Evolutionary conservation across 164 flowering plant genomes (phyloP).

Genomic region (Berberis vulgaris): DNA sequence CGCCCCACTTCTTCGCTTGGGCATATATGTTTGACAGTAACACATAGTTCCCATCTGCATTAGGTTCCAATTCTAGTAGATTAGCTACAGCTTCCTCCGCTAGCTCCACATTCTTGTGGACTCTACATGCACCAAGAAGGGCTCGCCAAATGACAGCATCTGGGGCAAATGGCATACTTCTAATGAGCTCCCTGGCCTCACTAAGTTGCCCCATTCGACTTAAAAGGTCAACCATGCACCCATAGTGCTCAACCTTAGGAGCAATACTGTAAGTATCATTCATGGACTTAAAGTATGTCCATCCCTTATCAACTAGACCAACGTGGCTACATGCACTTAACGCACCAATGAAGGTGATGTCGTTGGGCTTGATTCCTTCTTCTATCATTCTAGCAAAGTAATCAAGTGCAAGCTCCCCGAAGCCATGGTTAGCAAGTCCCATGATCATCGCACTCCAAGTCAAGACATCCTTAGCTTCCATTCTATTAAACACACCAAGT

Average conservation of each 20-base stretch:
- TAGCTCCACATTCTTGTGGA: slow-evolving; percentile 21
- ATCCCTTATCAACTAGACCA: slow-evolving; percentile 23
- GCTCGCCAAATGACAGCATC: slow-evolving; percentile 35
- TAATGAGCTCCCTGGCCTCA: slow-evolving; percentile 25
- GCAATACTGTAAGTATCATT: slow-evolving; percentile 13
- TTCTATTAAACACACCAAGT: slow-evolving; percentile 16
- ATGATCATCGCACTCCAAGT: slow-evolving; percentile 29
- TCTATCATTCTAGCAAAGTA: slow-evolving; percentile 23
- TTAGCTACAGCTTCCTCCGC: slow-evolving; percentile 23
- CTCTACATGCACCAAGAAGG: slow-evolving; percentile 27
- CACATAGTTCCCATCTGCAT: slow-evolving; percentile 28
- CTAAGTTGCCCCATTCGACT: slow-evolving; percentile 23
- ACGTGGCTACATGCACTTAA: slow-evolving; percentile 27
- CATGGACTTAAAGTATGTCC: slow-evolving; percentile 22
- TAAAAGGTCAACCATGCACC: slow-evolving; percentile 31
- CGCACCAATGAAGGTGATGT: slow-evolving; percentile 23
- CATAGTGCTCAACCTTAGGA: slow-evolving; percentile 32
- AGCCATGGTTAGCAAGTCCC: slow-evolving; percentile 30
- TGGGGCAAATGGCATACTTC: slow-evolving; percentile 24
- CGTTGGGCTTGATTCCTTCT: slow-evolving; percentile 23
- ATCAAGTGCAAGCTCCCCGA: slow-evolving; percentile 23
- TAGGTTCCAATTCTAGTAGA: slow-evolving; percentile 26
- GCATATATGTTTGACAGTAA: slow-evolving; percentile 28
- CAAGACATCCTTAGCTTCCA: slow-evolving; percentile 20
- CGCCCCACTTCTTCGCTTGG: slow-evolving; percentile 25